Evolutionary conservation across 495 filamentous ascomycete species (phyloP).

Genomic region (Pyronema domesticum): DNA sequence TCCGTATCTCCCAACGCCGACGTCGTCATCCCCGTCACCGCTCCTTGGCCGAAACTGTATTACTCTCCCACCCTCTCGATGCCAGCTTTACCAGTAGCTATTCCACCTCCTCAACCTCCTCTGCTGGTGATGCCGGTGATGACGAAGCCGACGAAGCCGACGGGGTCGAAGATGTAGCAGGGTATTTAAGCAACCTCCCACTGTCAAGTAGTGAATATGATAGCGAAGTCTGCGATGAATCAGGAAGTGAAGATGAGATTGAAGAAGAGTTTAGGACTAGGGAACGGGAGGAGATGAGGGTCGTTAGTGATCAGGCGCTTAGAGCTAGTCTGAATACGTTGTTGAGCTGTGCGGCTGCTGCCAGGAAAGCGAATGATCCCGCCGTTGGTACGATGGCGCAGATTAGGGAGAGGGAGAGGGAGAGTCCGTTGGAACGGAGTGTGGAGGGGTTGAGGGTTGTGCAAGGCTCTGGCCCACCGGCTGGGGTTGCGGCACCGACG

Average conservation of each 20-base stretch:
- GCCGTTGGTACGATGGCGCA: too few relatives aligned
- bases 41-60: background rate
- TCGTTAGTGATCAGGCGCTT: slow-evolving; percentile 78
- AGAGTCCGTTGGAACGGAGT: background rate
- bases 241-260: slow-evolving; percentile 17
- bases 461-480: slow-evolving; percentile 2
- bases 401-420: too few relatives aligned
- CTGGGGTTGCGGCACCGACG: background rate
- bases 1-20: slow-evolving; percentile 39
- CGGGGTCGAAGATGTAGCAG: slow-evolving; percentile 18
- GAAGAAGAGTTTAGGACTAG: background rate
- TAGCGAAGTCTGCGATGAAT: slow-evolving; percentile 11
- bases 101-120: slow-evolving; percentile 25
- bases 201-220: slow-evolving; percentile 13
- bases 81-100: slow-evolving; percentile 32
- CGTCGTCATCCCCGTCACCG: slow-evolving; percentile 7
- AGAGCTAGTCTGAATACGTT: slow-evolving; percentile 84
- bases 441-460: slow-evolving; percentile 19
- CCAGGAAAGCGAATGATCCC: slow-evolving; percentile 51
- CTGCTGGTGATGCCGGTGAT: slow-evolving; percentile 11
- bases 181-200: slow-evolving; percentile 13
- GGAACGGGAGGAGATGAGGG: background rate
- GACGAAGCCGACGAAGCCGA: slow-evolving; percentile 9
- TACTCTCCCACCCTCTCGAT: slow-evolving; percentile 27
- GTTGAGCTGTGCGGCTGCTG: slow-evolving; percentile 69